Percentiles rank a stretch among this genome's conserved stretches.
phyloP scores from a whole-genome alignment of 345 rosid species.

The Balakata baccata region DNA sequence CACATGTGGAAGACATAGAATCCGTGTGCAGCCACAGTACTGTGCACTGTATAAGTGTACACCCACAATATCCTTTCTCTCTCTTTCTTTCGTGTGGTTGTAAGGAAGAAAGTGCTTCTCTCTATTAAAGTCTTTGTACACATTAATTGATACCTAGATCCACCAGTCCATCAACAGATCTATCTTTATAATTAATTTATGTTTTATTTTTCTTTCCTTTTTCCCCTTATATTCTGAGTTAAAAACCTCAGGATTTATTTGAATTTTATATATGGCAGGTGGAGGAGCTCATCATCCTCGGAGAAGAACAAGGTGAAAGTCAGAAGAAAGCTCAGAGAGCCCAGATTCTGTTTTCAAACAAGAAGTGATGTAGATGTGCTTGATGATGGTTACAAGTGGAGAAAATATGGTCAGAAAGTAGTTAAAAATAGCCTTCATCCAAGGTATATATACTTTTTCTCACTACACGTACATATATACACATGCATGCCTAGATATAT shows the following conservation, averaged over 20 bases:
- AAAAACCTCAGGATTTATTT: not conserved
- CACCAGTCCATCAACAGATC: constrained; percentile 25
- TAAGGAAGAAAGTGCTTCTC: constrained; percentile 9
- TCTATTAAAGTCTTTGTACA: constrained; percentile 29
- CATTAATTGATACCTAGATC: constrained; percentile 23
- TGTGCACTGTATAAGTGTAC: not conserved
- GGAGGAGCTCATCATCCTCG: constrained; percentile 67
- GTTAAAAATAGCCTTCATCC: constrained; percentile 99
- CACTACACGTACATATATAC: too few relatives aligned
- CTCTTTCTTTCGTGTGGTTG: constrained; percentile 7
- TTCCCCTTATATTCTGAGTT: not conserved
- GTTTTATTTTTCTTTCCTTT: not conserved
- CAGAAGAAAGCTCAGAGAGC: constrained; percentile 91
- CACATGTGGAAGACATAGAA: constrained; percentile 17
- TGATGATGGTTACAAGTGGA: constrained; percentile 96
- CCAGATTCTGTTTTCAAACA: constrained; percentile 97
- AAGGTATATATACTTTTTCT: constrained; percentile 40
- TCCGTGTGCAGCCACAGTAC: constrained; percentile 10
- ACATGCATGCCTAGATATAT: not conserved
- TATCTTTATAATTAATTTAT: constrained; percentile 3
- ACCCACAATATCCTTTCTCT: not conserved
- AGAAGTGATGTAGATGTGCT: constrained; percentile 95
- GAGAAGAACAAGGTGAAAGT: constrained; percentile 74
- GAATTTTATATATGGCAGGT: constrained; percentile 41
- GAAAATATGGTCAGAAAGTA: constrained; percentile 97